Conservation (phyloP, 371 early-diverging fungal genomes). For the Apophysomyces sp. region DNA sequence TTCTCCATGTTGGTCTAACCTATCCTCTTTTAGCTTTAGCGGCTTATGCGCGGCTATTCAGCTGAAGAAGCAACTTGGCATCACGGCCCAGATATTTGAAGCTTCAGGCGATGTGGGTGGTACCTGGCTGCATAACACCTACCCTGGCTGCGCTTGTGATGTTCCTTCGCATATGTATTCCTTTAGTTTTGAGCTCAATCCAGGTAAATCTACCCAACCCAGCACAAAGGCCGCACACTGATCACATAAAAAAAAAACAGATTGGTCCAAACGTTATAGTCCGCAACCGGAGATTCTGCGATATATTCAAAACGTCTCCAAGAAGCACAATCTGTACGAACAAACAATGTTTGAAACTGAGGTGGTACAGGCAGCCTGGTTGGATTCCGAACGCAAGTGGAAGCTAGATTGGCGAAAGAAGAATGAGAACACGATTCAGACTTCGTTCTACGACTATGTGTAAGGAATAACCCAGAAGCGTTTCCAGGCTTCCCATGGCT, state of each 20-base stretch:
- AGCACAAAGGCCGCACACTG: background rate
- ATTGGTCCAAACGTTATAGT: constrained; percentile 48
- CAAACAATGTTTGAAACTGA: constrained; percentile 50
- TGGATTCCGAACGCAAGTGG: constrained; percentile 47
- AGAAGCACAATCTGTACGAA: constrained; percentile 46
- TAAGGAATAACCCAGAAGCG: constrained; percentile 6
- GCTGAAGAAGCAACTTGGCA: constrained; percentile 47
- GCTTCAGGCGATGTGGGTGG: constrained; percentile 55
- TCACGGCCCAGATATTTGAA: constrained; percentile 55
- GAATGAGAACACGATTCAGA: background rate
- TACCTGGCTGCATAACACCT: constrained; percentile 62
- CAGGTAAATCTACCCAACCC: constrained; percentile 34
- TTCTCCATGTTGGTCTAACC: background rate
- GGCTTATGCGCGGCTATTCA: constrained; percentile 61
- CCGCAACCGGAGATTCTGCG: constrained; percentile 48
- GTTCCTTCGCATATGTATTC: constrained; percentile 58
- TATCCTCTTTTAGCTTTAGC: constrained; percentile 41
- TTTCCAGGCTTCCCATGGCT: background rate
- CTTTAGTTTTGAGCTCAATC: constrained; percentile 44
- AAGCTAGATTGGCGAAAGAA: constrained; percentile 24
- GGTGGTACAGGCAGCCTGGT: constrained; percentile 43
- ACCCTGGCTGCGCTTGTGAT: constrained; percentile 66
- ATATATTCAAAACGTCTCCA: constrained; percentile 49
- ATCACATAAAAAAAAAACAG: constrained; percentile 16
- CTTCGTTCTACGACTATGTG: constrained; percentile 30